These are phyloP conservation scores for Cyclospora cayetanensis DNA, from an alignment of 169 alveolate genomes.

Conservation along the genomic window DNA sequence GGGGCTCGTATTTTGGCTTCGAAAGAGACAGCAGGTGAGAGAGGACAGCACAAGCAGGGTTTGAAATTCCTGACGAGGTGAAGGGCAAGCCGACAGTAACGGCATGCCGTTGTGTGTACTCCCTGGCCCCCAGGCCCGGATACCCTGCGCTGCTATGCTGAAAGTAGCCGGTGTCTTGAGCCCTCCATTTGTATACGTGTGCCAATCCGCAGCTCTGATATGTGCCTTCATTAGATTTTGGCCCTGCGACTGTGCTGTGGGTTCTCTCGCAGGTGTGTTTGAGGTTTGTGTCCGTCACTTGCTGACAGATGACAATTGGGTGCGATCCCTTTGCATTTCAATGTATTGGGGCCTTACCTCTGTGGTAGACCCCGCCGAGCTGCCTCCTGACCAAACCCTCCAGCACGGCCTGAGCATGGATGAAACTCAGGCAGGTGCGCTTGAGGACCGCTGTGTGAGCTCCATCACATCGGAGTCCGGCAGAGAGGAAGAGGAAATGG, in stretches of 20 bases:
- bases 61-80: too few relatives aligned
- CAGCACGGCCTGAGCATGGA: not conserved
- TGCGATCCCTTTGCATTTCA: not conserved
- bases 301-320: not conserved
- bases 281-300: conserved; percentile 64
- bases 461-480: not conserved
- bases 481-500: not conserved
- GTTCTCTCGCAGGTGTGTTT: conserved; percentile 37
- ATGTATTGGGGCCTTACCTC: not conserved
- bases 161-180: too few relatives aligned
- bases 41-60: not conserved
- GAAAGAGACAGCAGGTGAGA: conserved; percentile 35
- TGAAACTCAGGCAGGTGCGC: not conserved
- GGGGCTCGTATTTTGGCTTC: conserved; percentile 12
- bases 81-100: too few relatives aligned
- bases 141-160: too few relatives aligned
- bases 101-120: too few relatives aligned
- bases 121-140: too few relatives aligned
- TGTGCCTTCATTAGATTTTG: too few relatives aligned
- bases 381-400: conserved; percentile 41
- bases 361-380: not conserved
- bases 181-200: too few relatives aligned
- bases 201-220: too few relatives aligned
- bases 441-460: not conserved
- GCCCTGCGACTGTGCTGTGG: too few relatives aligned